phyloP scores from a whole-genome alignment of 345 rosid genomes.

The Nephelium lappaceum region DNA sequence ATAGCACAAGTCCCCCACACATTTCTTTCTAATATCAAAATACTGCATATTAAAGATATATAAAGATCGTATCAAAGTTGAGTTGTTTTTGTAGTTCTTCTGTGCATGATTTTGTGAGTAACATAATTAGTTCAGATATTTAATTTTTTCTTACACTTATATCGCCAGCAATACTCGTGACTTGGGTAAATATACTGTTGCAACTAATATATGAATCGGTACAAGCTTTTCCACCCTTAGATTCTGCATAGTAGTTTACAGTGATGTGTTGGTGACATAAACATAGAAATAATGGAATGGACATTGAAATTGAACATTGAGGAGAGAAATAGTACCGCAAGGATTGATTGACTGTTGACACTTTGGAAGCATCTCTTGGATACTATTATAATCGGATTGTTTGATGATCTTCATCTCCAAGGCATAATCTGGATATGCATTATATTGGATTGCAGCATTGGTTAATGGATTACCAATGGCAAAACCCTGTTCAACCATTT shows the following conservation, averaged over 20 bases:
- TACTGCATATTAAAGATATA: slow-evolving; percentile 47
- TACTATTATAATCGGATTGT: slow-evolving; percentile 41
- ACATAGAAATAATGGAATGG: not conserved
- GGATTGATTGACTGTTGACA: slow-evolving; percentile 46
- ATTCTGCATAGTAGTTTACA: slow-evolving; percentile 32
- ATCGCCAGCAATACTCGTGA: slow-evolving; percentile 27
- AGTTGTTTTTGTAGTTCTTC: not conserved
- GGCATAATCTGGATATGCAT: slow-evolving; percentile 79
- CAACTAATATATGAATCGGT: slow-evolving; percentile 35
- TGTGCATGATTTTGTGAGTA: not conserved
- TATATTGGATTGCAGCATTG: slow-evolving; percentile 74
- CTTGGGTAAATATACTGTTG: slow-evolving; percentile 37
- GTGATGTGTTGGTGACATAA: not conserved
- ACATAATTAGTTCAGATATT: not conserved
- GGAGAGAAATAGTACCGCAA: slow-evolving; percentile 52
- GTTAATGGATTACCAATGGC: slow-evolving; percentile 94
- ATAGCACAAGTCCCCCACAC: slow-evolving; percentile 64
- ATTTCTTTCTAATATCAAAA: slow-evolving; percentile 78
- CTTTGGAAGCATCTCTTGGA: slow-evolving; percentile 42
- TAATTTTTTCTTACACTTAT: slow-evolving; percentile 55
- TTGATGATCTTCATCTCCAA: slow-evolving; percentile 54
- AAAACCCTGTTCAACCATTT: slow-evolving; percentile 60
- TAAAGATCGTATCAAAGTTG: not conserved
- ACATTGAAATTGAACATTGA: not conserved
- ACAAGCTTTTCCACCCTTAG: slow-evolving; percentile 54